Evolutionary conservation across 2,329 filamentous ascomycete species (phyloP), one percentile per base, ranked within the genome.

Genomic region (Aspergillus oerlinghausenensis): DNA sequence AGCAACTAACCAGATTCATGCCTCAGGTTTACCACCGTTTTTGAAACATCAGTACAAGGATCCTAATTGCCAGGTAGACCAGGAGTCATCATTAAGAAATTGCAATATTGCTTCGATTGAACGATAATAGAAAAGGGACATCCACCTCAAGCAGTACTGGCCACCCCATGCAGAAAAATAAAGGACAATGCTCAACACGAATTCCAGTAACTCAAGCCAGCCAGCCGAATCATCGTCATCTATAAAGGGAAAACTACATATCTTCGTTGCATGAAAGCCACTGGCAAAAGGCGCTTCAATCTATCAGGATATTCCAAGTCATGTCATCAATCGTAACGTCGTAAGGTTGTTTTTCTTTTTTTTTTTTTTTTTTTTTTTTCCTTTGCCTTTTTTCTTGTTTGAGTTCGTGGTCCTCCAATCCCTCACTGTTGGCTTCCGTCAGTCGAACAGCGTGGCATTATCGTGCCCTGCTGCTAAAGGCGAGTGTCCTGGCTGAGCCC

Each of bases 311-410:
- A 63, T 62, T 63, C 60, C 53, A 49, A 54, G 57, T 59, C 59
- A 57, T 62, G 57, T 68, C 65, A 59, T 69, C 60, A 68, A 40
- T 68, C 66, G 54, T 70, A 62, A 64, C 55, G 35, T 67, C 66
- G 59, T 69, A 49, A 63, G 43, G 28, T 21, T 19, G 49, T 3
- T 40, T 45, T 11, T 42, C 21, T 32, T n/a, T 11, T 23, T 28
- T 3, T 8, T 28, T 25, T 54, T 38, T 56, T 10, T 21, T n/a
- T 52, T 52, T n/a, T 19, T n/a, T 42, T 28, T 3, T 11, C 35
- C 29, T 54, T 38, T 56, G 38, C 45, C n/a, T 10, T 21, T n/a
- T 52, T 52, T n/a, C 25, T n/a, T 42, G 14, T 38, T 17, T 17
- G 5, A 17, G 14, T 17, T 38, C 14, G 14, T n/a, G n/a, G 32